A percentile compares a stretch with the other conserved stretches of the same genome.
Evolutionary conservation across 345 rosid genomes (phyloP).

Genomic region (Odontarrhena argentea): DNA sequence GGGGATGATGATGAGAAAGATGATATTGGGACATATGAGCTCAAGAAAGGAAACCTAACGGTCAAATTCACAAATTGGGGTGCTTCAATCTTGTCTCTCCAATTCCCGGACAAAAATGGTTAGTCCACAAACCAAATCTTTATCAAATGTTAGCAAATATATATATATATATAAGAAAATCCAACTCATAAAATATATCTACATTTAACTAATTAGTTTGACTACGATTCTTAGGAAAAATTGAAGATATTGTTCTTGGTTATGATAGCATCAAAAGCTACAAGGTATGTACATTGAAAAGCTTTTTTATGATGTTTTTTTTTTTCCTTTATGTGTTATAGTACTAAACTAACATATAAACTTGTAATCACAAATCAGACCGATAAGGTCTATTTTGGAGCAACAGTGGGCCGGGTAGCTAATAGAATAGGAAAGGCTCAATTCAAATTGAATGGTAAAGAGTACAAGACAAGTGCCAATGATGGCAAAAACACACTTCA

Average conservation of each 20-base stretch:
- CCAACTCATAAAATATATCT: background rate
- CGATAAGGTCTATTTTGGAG: constrained; percentile 62
- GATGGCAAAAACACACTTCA: constrained; percentile 86
- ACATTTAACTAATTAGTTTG: background rate
- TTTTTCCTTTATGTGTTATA: background rate
- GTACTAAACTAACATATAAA: background rate
- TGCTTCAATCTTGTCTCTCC: constrained; percentile 69
- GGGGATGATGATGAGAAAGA: constrained; percentile 38
- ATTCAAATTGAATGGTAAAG: constrained; percentile 64
- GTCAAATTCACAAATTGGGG: constrained; percentile 83
- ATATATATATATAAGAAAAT: background rate
- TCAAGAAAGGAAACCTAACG: constrained; percentile 67
- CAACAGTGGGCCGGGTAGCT: constrained; percentile 83
- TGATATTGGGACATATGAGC: constrained; percentile 58
- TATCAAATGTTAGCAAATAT: background rate
- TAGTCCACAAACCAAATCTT: constrained; percentile 22
- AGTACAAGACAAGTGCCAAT: constrained; percentile 65
- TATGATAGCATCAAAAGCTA: constrained; percentile 66
- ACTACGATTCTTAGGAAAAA: constrained; percentile 57
- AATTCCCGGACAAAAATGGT: constrained; percentile 86
- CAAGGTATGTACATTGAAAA: constrained; percentile 50
- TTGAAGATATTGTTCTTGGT: constrained; percentile 74
- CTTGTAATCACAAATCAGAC: constrained; percentile 48
- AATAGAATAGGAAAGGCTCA: constrained; percentile 75
- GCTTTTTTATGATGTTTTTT: background rate